These are phyloP conservation scores for Fusarium clavum DNA, from an alignment of 2,329 filamentous ascomycete genomes.

Conservation along the genomic window DNA sequence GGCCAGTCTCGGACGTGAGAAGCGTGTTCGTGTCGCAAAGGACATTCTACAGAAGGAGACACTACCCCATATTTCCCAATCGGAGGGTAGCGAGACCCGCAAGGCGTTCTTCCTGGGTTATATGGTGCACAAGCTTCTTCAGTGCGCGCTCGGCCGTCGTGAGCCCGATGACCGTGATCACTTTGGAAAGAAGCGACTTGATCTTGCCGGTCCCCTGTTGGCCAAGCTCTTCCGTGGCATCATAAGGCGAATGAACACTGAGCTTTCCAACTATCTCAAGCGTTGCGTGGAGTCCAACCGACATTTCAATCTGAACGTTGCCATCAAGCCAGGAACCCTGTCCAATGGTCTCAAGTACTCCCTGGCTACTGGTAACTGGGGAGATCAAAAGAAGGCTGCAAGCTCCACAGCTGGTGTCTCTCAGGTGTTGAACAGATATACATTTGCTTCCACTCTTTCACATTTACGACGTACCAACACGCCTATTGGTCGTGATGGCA, in stretches of 20 bases:
- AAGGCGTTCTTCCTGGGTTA: conserved; percentile 99
- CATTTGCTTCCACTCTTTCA: conserved; percentile 94
- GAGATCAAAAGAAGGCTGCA: conserved; percentile 98
- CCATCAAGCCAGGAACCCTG: conserved; percentile 89
- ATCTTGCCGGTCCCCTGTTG: conserved; percentile 92
- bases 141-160: conserved; percentile 90
- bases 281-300: conserved; percentile 89
- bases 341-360: conserved; percentile 97
- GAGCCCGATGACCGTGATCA: conserved; percentile 98
- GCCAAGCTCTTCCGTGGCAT: conserved; percentile 96
- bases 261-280: conserved; percentile 91
- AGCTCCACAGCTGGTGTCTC: conserved; percentile 96
- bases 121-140: conserved; percentile 96
- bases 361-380: conserved; percentile 97
- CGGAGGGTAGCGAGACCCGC: conserved; percentile 91
- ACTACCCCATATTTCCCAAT: conserved; percentile 94
- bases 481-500: conserved; percentile 93
- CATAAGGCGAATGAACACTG: conserved; percentile 89
- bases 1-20: conserved; percentile 78
- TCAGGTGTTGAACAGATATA: conserved; percentile 97
- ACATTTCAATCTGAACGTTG: conserved; percentile 90
- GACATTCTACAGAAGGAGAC: conserved; percentile 98
- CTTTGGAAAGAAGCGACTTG: conserved; percentile 97
- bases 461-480: conserved; percentile 98
- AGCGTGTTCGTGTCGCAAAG: conserved; percentile 90